These are phyloP conservation scores for Mortierella sp. DNA, from an alignment of 371 early-diverging fungal genomes.

Conservation along the genomic window DNA sequence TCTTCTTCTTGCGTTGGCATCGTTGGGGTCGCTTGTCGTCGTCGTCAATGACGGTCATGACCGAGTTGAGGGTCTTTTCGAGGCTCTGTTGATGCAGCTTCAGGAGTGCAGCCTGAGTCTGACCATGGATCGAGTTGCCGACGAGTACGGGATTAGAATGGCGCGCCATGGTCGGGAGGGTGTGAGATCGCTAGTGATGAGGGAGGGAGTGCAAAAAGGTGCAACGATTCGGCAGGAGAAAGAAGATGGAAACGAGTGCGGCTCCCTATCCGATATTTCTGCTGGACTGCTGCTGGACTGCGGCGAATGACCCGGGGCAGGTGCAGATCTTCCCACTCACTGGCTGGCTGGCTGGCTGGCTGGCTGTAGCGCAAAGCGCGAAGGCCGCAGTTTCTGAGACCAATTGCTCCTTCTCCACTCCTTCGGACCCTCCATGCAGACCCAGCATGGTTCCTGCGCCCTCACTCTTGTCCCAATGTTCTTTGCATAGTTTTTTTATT, in stretches of 20 bases:
- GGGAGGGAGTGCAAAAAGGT: not conserved
- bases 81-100: constrained; percentile 42
- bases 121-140: constrained; percentile 49
- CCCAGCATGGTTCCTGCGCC: too few species aligned
- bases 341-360: too few species aligned
- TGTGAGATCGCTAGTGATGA: constrained; percentile 3
- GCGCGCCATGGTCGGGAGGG: constrained; percentile 35
- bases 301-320: not conserved
- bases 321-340: not conserved
- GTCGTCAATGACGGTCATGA: constrained; percentile 33
- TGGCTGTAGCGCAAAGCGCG: constrained; percentile 1
- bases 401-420: not conserved
- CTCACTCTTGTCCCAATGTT: too few species aligned
- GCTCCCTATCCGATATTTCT: too few species aligned
- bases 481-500: not conserved
- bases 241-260: not conserved
- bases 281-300: not conserved
- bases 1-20: constrained; percentile 51
- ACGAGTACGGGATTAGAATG: constrained; percentile 21
- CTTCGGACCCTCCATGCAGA: too few species aligned
- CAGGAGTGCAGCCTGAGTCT: constrained; percentile 30
- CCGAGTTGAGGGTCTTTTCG: constrained; percentile 38
- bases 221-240: not conserved
- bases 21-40: constrained; percentile 11
- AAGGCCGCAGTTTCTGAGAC: constrained; percentile 15